A percentile compares a stretch with the other conserved stretches of the same genome.
Conservation (phyloP, 768 basidiomycete genomes). For the Trametes gibbosa region DNA sequence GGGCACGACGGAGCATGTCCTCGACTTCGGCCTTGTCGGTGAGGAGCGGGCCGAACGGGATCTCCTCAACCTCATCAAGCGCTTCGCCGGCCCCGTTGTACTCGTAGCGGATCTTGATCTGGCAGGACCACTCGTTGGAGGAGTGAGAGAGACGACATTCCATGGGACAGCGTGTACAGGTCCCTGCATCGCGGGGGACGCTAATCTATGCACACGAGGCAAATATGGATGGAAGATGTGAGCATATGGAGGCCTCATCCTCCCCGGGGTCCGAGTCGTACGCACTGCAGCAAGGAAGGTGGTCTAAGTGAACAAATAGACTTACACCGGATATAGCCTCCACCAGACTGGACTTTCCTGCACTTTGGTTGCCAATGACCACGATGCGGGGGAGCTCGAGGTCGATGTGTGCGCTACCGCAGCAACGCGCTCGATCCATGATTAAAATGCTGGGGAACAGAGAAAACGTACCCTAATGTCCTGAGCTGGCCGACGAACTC, state of each 20-base stretch:
- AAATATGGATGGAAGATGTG: not conserved
- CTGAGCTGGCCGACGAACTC: constrained; percentile 5
- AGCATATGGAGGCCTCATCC: too few relatives aligned
- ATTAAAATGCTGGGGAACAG: not conserved
- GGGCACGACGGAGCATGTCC: constrained; percentile 55
- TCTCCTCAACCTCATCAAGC: constrained; percentile 25
- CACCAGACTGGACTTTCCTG: constrained; percentile 46
- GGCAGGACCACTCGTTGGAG: constrained; percentile 26
- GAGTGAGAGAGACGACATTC: constrained; percentile 33
- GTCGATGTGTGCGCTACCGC: constrained; percentile 39
- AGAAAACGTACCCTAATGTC: not conserved
- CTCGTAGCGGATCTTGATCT: constrained; percentile 44
- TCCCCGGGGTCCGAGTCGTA: too few relatives aligned
- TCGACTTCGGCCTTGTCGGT: constrained; percentile 47
- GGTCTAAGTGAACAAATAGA: constrained; percentile 22
- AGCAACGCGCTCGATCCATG: too few relatives aligned
- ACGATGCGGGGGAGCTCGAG: constrained; percentile 48
- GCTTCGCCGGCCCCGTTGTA: constrained; percentile 31
- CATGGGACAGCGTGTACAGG: constrained; percentile 44
- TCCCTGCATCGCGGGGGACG: constrained; percentile 33
- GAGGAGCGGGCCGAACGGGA: constrained; percentile 42
- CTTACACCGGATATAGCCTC: constrained; percentile 51
- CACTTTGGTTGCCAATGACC: constrained; percentile 51
- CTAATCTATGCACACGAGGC: constrained; percentile 14
- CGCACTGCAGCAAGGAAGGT: not conserved